Evolutionary conservation across 306 rosid species (phyloP).

Genomic region (Lathyrus aphaca): DNA sequence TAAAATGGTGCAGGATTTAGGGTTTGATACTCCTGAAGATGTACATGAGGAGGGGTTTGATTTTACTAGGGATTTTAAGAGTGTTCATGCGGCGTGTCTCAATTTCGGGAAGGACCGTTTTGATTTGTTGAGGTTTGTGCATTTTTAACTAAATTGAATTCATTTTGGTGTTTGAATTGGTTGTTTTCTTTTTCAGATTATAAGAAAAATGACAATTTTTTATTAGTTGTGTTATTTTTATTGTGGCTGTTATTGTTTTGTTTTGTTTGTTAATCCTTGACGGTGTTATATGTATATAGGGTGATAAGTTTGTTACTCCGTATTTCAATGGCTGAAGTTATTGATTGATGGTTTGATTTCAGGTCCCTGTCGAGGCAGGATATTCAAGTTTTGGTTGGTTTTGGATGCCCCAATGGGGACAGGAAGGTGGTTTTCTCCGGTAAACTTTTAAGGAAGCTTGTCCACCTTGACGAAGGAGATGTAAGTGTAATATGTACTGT

Average conservation of each 20-base stretch:
- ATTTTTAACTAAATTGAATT: neutral
- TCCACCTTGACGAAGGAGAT: slow-evolving; percentile 97
- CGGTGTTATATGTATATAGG: neutral
- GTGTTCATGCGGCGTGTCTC: slow-evolving; percentile 74
- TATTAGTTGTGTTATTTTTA: neutral
- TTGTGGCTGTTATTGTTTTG: slow-evolving; percentile 3
- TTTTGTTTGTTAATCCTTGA: neutral
- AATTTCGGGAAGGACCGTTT: slow-evolving; percentile 94
- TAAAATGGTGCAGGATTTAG: slow-evolving; percentile 64
- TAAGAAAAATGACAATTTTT: neutral
- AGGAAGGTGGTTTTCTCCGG: slow-evolving; percentile 90
- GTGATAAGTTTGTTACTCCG: slow-evolving; percentile 16
- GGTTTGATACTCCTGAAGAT: slow-evolving; percentile 50
- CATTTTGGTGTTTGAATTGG: slow-evolving; percentile 18
- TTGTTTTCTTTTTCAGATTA: neutral
- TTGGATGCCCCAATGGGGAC: slow-evolving; percentile 87
- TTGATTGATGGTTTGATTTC: slow-evolving; percentile 46
- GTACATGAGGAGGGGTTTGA: slow-evolving; percentile 48
- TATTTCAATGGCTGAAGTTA: slow-evolving; percentile 42
- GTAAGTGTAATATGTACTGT: slow-evolving; percentile 52
- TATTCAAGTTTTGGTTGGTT: slow-evolving; percentile 87
- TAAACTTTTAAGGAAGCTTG: slow-evolving; percentile 79
- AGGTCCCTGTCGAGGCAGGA: slow-evolving; percentile 91
- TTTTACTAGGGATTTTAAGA: slow-evolving; percentile 67
- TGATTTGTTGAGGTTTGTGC: slow-evolving; percentile 79